phyloP scores from a whole-genome alignment of 805 yeast species.

The Zygosaccharomyces bailii region DNA sequence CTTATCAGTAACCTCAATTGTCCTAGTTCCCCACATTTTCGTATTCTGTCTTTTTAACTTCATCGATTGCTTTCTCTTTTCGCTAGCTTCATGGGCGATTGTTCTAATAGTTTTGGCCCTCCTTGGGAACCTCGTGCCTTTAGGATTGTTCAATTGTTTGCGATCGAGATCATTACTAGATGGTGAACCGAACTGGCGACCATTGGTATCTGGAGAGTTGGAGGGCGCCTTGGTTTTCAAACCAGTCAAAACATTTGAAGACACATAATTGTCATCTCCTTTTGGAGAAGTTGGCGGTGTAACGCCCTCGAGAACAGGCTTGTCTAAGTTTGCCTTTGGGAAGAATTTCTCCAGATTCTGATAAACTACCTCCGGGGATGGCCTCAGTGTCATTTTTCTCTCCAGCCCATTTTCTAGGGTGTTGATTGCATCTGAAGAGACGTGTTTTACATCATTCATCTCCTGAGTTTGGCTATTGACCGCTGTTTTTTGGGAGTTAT shows the following conservation, averaged over 20 bases:
- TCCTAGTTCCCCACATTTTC: slow-evolving; percentile 96
- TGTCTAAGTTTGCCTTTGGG: slow-evolving; percentile 89
- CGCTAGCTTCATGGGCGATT: slow-evolving; percentile 87
- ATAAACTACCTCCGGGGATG: slow-evolving; percentile 91
- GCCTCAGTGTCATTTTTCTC: slow-evolving; percentile 71
- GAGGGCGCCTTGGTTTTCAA: not conserved
- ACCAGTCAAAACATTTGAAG: slow-evolving; percentile 7
- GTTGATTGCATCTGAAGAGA: slow-evolving; percentile 11
- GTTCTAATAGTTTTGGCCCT: slow-evolving; percentile 89
- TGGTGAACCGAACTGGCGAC: not conserved
- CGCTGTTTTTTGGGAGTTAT: slow-evolving; percentile 3
- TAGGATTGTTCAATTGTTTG: not conserved
- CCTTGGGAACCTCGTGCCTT: slow-evolving; percentile 34
- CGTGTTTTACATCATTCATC: slow-evolving; percentile 3
- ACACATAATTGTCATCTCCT: slow-evolving; percentile 21
- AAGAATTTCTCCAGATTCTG: slow-evolving; percentile 88
- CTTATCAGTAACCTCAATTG: slow-evolving; percentile 81
- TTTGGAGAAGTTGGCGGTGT: slow-evolving; percentile 56
- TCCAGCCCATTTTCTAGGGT: slow-evolving; percentile 4
- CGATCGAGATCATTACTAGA: not conserved
- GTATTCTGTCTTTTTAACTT: slow-evolving; percentile 72
- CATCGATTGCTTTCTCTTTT: slow-evolving; percentile 45
- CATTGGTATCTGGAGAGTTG: not conserved
- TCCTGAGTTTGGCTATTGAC: not conserved
- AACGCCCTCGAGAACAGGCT: slow-evolving; percentile 76